A percentile compares a stretch with the other conserved stretches of the same genome.
Conservation (phyloP, 805 yeast genomes). For the Wickerhamiella spandovensis region DNA sequence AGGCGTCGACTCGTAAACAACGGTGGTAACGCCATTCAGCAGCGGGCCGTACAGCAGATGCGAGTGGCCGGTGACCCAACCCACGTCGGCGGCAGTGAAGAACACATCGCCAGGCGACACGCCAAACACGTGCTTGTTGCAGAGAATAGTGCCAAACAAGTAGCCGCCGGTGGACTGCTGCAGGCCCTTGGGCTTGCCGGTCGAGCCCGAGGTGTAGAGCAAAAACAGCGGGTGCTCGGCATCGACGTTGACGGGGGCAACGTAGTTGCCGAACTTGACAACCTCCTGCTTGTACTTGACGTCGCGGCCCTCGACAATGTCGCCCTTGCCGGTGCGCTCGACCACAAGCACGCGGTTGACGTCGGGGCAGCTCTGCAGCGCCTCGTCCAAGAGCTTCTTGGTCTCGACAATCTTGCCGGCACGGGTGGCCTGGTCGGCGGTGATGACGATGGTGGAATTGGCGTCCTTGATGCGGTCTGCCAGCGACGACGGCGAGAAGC, state of each 20-base stretch:
- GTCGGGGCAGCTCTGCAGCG: conserved; percentile 49
- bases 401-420: conserved; percentile 75
- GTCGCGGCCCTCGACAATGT: conserved; percentile 45
- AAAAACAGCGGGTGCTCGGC: conserved; percentile 75
- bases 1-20: conserved; percentile 79
- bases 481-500: conserved; percentile 61
- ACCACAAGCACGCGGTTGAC: conserved; percentile 59
- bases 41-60: conserved; percentile 76
- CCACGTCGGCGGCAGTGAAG: conserved; percentile 83
- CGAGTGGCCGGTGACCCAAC: conserved; percentile 86
- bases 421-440: conserved; percentile 71
- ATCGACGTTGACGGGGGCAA: conserved; percentile 60
- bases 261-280: conserved; percentile 50
- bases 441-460: conserved; percentile 54
- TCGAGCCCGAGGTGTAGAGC: conserved; percentile 75
- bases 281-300: conserved; percentile 66
- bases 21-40: conserved; percentile 60
- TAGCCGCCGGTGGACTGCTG: conserved; percentile 74
- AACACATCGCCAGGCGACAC: conserved; percentile 59
- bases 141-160: conserved; percentile 55
- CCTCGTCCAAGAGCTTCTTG: conserved; percentile 73
- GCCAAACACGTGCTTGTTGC: conserved; percentile 67
- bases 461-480: conserved; percentile 65
- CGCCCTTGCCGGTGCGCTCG: conserved; percentile 58
- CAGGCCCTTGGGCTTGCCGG: conserved; percentile 83